Evolutionary conservation across 2,329 filamentous ascomycete genomes (phyloP), one percentile per base, ranked within the genome.

Genomic region (Trichoderma endophyticum): DNA sequence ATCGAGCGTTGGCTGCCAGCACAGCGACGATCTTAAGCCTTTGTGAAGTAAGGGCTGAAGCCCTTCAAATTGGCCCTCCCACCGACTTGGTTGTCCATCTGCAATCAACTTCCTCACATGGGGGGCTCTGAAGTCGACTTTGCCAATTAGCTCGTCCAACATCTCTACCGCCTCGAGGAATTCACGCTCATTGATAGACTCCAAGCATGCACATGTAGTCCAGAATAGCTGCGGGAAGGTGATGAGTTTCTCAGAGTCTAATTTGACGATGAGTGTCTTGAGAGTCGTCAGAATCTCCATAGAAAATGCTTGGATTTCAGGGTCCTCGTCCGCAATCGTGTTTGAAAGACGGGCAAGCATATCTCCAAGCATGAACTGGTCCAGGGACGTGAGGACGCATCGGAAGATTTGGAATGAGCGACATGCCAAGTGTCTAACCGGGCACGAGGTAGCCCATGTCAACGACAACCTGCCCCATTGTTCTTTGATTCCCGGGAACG

Each of bases 361-460:
- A 78, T 99, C 96, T 2, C 94, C 94, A 18, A 99, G 87, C 95
- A 98, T 99, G 71, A 91, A 87, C 76, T 97, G 94, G 78, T 99
- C 95, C 26, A 98, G 84, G 0, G 93, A 94, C 18, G 93, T 97
- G 32, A 97, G 88, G 70, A 98, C 95, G 79, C 95, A 98, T 36
- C 96, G 89, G 83, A 98, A 99, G 12, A 99, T 92, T 79, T 99
- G 97, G 82, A 99, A 98, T 0, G 97, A 99, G 32, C 96, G 91
- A 79, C 97, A 99, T 2, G 96, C 96, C 66, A 99, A 86, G 83
- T 99, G 96, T 63, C 95, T 88, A 6, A 99, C 97, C 0, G 96
- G 94, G 79, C 97, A 99, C 4, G 95, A 97, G 0, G 96, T 98
- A 11, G 96, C 97, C 96, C 96, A 99, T 12, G 92, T 94, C 74